A percentile compares a stretch with the other conserved stretches of the same genome.
Conservation (phyloP, 306 rosid genomes). For the Pyrus pyrifolia region DNA sequence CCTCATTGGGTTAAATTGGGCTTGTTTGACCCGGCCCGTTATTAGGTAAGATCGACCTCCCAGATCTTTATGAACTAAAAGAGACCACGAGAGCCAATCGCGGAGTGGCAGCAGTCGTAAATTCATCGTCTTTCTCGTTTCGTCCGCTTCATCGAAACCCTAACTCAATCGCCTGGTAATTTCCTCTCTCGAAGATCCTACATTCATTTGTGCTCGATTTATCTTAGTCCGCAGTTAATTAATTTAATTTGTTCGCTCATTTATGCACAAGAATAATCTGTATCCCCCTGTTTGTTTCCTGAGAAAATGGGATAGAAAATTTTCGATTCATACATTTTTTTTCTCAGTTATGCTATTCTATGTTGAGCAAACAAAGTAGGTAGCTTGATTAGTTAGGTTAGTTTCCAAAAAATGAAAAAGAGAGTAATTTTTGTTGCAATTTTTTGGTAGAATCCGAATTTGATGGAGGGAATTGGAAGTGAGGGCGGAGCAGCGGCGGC, state of each 20-base stretch:
- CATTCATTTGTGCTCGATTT: background rate
- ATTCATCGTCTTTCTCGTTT: conserved; percentile 1
- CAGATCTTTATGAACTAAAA: background rate
- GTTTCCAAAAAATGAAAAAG: background rate
- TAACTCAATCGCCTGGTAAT: background rate
- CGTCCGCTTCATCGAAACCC: background rate
- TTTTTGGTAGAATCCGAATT: background rate
- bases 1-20: background rate
- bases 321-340: background rate
- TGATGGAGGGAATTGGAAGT: conserved; percentile 10
- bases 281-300: background rate
- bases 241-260: background rate
- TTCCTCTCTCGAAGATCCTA: background rate
- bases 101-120: background rate
- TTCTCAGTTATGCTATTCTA: background rate
- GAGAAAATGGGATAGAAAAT: background rate
- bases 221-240: background rate
- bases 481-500: background rate
- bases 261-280: background rate
- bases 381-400: background rate
- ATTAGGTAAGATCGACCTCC: background rate
- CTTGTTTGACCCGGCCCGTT: background rate
- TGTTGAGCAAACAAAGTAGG: background rate
- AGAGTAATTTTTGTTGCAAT: background rate
- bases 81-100: background rate